These are phyloP conservation scores for Tricholoma sp. DNA, from an alignment of 768 basidiomycete species.

Conservation along the genomic window DNA sequence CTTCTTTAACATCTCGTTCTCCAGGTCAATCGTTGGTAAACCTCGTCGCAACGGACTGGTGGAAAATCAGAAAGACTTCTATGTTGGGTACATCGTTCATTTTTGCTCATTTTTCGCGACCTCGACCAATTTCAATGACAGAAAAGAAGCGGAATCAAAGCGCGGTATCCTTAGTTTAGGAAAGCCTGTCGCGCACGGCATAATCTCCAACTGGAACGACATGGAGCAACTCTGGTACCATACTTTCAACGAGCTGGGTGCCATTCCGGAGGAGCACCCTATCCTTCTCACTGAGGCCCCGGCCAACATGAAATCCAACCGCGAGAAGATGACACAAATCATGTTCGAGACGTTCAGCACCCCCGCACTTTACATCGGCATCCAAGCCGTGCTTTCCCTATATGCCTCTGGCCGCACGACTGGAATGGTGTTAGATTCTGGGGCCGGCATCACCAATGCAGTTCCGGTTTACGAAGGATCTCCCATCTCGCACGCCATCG, in stretches of 20 bases:
- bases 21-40: conserved; percentile 87
- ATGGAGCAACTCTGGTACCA: conserved; percentile 99
- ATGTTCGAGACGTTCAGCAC: conserved; percentile 97
- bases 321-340: conserved; percentile 94
- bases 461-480: conserved; percentile 98
- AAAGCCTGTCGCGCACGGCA: conserved; percentile 92
- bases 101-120: neutral
- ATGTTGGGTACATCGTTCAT: conserved; percentile 66
- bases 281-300: conserved; percentile 85
- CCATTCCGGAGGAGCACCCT: conserved; percentile 90
- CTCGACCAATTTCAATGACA: conserved; percentile 25
- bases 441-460: no score
- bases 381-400: conserved; percentile 86
- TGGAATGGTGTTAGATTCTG: conserved; percentile 92
- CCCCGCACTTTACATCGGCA: conserved; percentile 87
- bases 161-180: conserved; percentile 91
- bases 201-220: conserved; percentile 97
- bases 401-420: conserved; percentile 97
- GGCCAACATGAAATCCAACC: conserved; percentile 89
- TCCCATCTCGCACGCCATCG: conserved; percentile 87
- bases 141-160: conserved; percentile 91
- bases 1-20: conserved; percentile 1
- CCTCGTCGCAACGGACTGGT: conserved; percentile 95
- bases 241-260: conserved; percentile 92
- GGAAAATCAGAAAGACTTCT: conserved; percentile 94